These are phyloP conservation scores for Amphichorda felina DNA, from an alignment of 2,329 filamentous ascomycete genomes.

Conservation along the genomic window DNA sequence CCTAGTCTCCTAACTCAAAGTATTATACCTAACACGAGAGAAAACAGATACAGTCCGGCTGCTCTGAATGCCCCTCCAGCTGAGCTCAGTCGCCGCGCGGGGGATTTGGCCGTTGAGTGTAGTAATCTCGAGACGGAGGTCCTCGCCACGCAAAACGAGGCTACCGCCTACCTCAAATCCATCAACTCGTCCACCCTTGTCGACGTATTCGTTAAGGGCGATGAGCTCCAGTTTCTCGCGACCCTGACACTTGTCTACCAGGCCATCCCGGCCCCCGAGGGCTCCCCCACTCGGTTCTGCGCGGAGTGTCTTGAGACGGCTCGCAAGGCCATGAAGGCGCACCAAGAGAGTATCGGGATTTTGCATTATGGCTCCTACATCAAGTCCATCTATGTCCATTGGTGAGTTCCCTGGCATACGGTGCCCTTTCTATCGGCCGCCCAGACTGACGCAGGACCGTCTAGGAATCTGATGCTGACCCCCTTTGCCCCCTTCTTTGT, in stretches of 20 bases:
- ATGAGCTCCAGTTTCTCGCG: slow-evolving; percentile 34
- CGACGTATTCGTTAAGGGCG: slow-evolving; percentile 30
- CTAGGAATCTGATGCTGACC: slow-evolving; percentile 40
- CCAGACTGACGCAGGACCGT: too few species aligned
- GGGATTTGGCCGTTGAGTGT: slow-evolving; percentile 23
- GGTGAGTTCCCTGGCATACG: slow-evolving; percentile 18
- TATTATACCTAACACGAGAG: not conserved
- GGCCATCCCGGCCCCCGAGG: slow-evolving; percentile 33
- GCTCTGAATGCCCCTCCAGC: slow-evolving; percentile 21
- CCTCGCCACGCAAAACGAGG: slow-evolving; percentile 20
- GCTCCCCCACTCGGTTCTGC: slow-evolving; percentile 30
- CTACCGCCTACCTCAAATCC: slow-evolving; percentile 22
- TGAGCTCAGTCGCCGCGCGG: slow-evolving; percentile 12
- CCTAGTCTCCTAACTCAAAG: too few species aligned
- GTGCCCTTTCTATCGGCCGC: too few species aligned
- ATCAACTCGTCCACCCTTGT: slow-evolving; percentile 26
- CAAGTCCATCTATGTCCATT: slow-evolving; percentile 37
- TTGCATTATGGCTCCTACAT: slow-evolving; percentile 26
- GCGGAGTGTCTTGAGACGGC: slow-evolving; percentile 36
- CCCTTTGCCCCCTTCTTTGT: slow-evolving; percentile 50
- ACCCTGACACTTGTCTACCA: slow-evolving; percentile 40
- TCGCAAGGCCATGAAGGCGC: slow-evolving; percentile 32
- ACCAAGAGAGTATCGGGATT: slow-evolving; percentile 31
- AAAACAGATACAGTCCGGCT: slow-evolving; percentile 33
- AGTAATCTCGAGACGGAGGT: slow-evolving; percentile 22